Evolutionary conservation across 2,329 filamentous ascomycete genomes (phyloP), one percentile per base, ranked within the genome.

Genomic region (Shiraia bambusicola): DNA sequence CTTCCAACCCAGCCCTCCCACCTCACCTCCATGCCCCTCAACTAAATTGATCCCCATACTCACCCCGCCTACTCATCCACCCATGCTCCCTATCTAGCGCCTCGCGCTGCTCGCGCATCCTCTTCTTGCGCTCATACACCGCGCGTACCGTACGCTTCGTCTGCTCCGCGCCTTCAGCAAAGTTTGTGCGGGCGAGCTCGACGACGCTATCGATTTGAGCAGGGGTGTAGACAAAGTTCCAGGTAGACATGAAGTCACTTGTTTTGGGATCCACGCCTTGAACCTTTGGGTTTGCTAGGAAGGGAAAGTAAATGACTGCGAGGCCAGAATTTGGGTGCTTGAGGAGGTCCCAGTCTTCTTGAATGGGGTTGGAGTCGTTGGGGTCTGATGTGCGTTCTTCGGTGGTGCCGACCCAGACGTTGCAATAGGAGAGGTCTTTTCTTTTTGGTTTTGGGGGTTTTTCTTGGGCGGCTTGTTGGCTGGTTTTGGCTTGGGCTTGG

Each of bases 171-270:
- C 92, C 90, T 65, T 95, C 88, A 5, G 81, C 76, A 55, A 89
- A 98, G 68, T 98, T 98, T 9, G 88, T 88, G 40, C 82, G 78
- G 1, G 93, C 91, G 19, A 98, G 77, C 4, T 79, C 77, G 2
- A 95, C 86, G 0, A 95, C 89, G 17, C 81, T 80, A 56, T 97
- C 91, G 37, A 98, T 83, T 67, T 98, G 86, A 42, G 93, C 84
- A 0, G 90, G 85, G 2, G 87, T 94, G 67, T 97, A 98, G 22
- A 96, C 84, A 65, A 97, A 97, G 65, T 98, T 98, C 93, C 93
- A 98, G 0, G 93, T 98, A 54, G 83, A 88, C 74, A 97, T 82
- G 69, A 90, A 97, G 46, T 95, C 89, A 38, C 82, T 87, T 2
- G 79, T 81, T 16, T 84, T 83, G 0, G 93, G 93, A 54, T 95